Evolutionary conservation across 495 filamentous ascomycete species (phyloP).

Genomic region (Neurospora sp.): DNA sequence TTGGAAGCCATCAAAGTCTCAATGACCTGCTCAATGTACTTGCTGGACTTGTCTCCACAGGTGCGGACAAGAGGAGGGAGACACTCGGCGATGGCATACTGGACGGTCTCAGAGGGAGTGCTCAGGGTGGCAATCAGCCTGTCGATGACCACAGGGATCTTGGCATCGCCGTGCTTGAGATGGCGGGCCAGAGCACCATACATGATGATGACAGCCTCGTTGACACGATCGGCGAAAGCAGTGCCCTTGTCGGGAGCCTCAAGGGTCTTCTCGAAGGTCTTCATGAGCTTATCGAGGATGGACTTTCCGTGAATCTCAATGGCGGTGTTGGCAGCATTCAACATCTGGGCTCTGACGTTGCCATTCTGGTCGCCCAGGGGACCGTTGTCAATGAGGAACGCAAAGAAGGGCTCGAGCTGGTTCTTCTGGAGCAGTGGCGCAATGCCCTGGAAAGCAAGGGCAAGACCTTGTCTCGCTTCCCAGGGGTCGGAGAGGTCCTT

Average conservation of each 20-base stretch:
- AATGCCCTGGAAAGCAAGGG: slow-evolving; percentile 74
- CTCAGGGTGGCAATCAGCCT: slow-evolving; percentile 75
- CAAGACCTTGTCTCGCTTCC: slow-evolving; percentile 81
- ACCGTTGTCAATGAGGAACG: slow-evolving; percentile 74
- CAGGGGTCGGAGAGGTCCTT: slow-evolving; percentile 76
- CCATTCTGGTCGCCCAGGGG: slow-evolving; percentile 72
- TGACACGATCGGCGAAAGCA: slow-evolving; percentile 71
- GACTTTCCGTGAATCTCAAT: slow-evolving; percentile 68
- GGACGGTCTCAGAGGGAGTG: slow-evolving; percentile 93
- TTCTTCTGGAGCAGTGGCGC: slow-evolving; percentile 54
- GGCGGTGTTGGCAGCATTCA: slow-evolving; percentile 78
- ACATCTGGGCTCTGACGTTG: slow-evolving; percentile 75
- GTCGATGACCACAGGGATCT: slow-evolving; percentile 75
- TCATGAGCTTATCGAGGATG: slow-evolving; percentile 84
- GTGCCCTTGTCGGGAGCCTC: slow-evolving; percentile 72
- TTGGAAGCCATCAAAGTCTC: slow-evolving; percentile 73
- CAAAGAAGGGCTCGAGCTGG: slow-evolving; percentile 64
- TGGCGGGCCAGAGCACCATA: slow-evolving; percentile 90
- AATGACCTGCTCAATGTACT: slow-evolving; percentile 71
- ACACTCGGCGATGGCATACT: slow-evolving; percentile 91
- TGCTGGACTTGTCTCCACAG: slow-evolving; percentile 60
- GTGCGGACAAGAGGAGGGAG: slow-evolving; percentile 79
- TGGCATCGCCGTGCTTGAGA: slow-evolving; percentile 68
- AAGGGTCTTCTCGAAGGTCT: slow-evolving; percentile 74
- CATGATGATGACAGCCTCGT: slow-evolving; percentile 93